These are phyloP conservation scores for Macrotyloma uniflorum DNA, from an alignment of 306 rosid species.

Conservation along the genomic window DNA sequence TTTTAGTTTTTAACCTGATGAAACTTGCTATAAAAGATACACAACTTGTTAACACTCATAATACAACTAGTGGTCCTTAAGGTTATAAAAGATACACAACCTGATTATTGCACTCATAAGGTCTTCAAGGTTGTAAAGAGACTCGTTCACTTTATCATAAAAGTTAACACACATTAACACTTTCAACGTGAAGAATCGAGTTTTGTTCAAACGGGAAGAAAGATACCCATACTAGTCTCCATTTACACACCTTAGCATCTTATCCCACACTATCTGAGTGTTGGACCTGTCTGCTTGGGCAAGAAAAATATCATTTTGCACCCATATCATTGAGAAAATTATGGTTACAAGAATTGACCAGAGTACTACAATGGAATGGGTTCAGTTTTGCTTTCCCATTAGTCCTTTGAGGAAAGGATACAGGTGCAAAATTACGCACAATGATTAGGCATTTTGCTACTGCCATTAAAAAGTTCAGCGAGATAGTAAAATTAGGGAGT, in stretches of 20 bases:
- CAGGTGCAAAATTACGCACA: slow-evolving; percentile 91
- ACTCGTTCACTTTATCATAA: slow-evolving; percentile 10
- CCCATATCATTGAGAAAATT: slow-evolving; percentile 91
- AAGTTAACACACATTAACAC: not conserved
- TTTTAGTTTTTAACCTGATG: not conserved
- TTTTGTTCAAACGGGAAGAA: not conserved
- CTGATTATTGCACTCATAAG: too few relatives aligned
- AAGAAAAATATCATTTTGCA: slow-evolving; percentile 84
- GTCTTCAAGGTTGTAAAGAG: not conserved
- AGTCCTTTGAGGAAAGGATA: slow-evolving; percentile 97
- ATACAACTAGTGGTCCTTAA: not conserved
- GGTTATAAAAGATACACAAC: too few relatives aligned
- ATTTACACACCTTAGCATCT: slow-evolving; percentile 55
- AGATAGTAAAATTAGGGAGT: too few relatives aligned
- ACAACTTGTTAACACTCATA: not conserved
- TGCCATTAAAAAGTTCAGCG: too few relatives aligned
- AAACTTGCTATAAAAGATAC: not conserved
- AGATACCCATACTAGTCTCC: not conserved
- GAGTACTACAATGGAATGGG: slow-evolving; percentile 83
- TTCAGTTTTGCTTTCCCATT: slow-evolving; percentile 92
- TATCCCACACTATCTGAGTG: slow-evolving; percentile 86
- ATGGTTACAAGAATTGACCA: slow-evolving; percentile 84
- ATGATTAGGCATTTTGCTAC: too few relatives aligned
- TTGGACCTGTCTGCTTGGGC: slow-evolving; percentile 84
- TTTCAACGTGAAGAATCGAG: not conserved